Base-by-base conservation (phyloP, 371 early-diverging fungal species). In the Apophysomyces sp. region DNA sequence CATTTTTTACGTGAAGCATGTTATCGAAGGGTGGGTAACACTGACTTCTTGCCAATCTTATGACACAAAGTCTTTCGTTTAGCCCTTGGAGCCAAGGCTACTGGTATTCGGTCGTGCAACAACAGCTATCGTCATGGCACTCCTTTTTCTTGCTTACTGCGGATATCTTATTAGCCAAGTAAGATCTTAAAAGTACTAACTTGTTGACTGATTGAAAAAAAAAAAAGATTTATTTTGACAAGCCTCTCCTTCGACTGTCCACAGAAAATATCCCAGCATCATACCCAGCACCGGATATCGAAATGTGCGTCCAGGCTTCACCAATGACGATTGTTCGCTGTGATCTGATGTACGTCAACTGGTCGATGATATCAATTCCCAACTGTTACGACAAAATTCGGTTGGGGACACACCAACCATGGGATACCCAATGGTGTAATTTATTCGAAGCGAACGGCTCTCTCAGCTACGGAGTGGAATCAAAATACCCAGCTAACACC, bases 1-100 rank as follows among this genome's bases (percentile, higher is more conserved):
- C 71, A 77, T 74, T 77, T 77, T 51, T 58, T 77, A 39, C 56
- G 60, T n/a, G 77, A 77, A 69, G 74, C 77, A 24, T 77, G 65
- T 29, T 69, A 77, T 52, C 53, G 72, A 65, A 58, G 69, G 57
- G 77, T 77, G 69, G 65, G 37, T 4, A 57, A 26, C 8, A 11
- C 18, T 5, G 8, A 3, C 4, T 1, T 16, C 24, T 13, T 39
- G 30, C 13, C 29, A 28, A 28, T 6, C 12, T 18, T 21, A 39
- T 21, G 21, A 30, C 0, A 24, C 16, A 15, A 40, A 36, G 9
- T 31, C 18, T 16, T 30, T 30, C 26, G 16, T 49, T 15, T 61
- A 77, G 77, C 77, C 74, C 18, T 39, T 77, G 12, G 77, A 77
- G 30, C 66, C 77, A n/a, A 65, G 24, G 12, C 15, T 51, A 29